Evolutionary conservation across 176 grass and related monocot genomes (phyloP), one percentile per base, ranked within the genome.

Genomic region (Avena insularis): DNA sequence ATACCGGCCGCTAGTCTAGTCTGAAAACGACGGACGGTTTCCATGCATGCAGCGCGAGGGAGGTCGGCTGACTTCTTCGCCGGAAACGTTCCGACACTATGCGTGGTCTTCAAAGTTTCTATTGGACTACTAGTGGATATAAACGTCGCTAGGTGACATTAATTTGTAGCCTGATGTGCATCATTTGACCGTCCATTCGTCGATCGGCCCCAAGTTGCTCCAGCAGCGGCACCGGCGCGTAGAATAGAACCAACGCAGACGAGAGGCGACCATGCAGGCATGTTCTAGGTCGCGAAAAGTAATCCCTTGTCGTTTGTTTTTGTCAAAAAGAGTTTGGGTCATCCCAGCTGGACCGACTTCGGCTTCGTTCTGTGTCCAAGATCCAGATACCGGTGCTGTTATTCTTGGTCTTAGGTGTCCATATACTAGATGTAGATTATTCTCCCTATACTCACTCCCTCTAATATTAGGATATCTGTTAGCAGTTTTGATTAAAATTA

Each of bases 1-100:
- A 53, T 40, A 9, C 17, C 55, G 55, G 55, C 55, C 55, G 17
- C n/a, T n/a, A n/a, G n/a, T n/a, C 17, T 50, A 3, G 7, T 36
- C 19, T 12, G 23, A 66, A 66, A 58, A 58, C 55, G 55, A 58
- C 20, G 55, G 55, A 58, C 55, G 17, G 55, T 56, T 19, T 56
- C 54, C 33, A 33, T 33, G 33, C 13, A 53, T 11, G 50, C 12
- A 68, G 65, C 25, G 21, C n/a, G 46, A 33, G 31, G 31, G 31
- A 75, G 71, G n/a, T 50, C 21, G 46, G 71, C 12, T 75, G 72
- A 75, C 72, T 75, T 51, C 72, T 75, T 75, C 72, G 47, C 51
- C 48, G 21, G 21, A 75, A 75, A 53, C 12, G 2, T 75, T 53
- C 72, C 23, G 72, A 12, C 21, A 14, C n/a, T 12, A 12, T 71